phyloP scores from a whole-genome alignment of 1,139 yeast species.

The Kurtzmaniella quercitrusa region DNA sequence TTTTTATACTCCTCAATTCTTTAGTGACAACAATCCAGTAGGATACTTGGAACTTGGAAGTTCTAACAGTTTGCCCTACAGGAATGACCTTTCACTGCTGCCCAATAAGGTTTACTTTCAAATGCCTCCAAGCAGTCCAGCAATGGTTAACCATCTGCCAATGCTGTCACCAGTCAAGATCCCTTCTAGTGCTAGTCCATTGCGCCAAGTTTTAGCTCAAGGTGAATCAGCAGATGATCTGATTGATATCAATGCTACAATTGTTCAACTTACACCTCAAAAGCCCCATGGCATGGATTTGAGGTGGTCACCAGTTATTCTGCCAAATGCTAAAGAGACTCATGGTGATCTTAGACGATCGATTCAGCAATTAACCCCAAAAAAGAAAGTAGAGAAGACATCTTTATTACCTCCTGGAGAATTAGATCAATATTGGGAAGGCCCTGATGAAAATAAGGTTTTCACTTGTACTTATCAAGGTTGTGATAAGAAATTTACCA shows the following conservation, averaged over 20 bases:
- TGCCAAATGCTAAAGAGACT: conserved; percentile 39
- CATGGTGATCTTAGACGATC: conserved; percentile 31
- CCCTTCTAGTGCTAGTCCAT: conserved; percentile 19
- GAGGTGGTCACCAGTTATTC: conserved; percentile 56
- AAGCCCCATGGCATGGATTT: conserved; percentile 31
- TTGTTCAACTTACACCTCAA: conserved; percentile 39
- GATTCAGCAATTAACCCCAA: conserved; percentile 37
- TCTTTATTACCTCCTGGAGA: conserved; percentile 88
- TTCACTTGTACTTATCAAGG: conserved; percentile 73
- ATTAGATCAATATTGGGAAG: conserved; percentile 76
- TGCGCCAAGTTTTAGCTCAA: conserved; percentile 16
- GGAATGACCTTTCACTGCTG: conserved; percentile 1
- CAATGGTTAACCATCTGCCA: conserved; percentile 16
- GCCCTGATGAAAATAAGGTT: conserved; percentile 66
- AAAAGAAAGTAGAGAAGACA: conserved; percentile 49
- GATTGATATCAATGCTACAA: conserved; percentile 38
- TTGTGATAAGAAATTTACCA: conserved; percentile 80
- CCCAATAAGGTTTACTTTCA: neutral
- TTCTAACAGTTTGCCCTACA: conserved; percentile 2
- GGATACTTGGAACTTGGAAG: conserved; percentile 2
- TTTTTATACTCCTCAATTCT: conserved; percentile 40
- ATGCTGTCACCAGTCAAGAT: conserved; percentile 33
- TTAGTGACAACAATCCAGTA: conserved; percentile 22
- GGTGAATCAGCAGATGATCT: conserved; percentile 25
- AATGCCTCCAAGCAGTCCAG: conserved; percentile 3